Evolutionary conservation across 768 basidiomycete species (phyloP), one percentile per base, ranked within the genome.

Genomic region (Rhizopogon salebrosus): DNA sequence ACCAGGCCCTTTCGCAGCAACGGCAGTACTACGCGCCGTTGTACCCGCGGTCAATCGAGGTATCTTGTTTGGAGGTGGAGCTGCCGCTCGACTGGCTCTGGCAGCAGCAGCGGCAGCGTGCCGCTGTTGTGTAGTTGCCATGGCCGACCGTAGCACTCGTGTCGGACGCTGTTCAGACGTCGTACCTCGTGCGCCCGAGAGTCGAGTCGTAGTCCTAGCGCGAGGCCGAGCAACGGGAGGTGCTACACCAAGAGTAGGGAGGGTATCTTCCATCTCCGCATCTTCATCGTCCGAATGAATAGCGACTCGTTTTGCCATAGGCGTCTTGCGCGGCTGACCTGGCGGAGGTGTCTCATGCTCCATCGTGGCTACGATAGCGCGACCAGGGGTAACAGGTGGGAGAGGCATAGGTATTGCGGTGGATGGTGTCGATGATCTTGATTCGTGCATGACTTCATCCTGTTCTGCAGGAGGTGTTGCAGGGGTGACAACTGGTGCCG

Each of bases 291-390:
- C 86, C 3, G 84, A 84, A 56, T 87, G 87, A 49, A 79, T 75
- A 1, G 83, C 82, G 9, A 76, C 56, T 36, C 88, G 83, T 70
- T 93, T 92, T 41, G 83, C 76, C 50, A 82, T 78, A 0, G 93
- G 93, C 1, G 92, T 93, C 74, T 95, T 97, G 59, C 85, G 84
- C 27, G 88, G 91, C 64, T 91, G 92, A 18, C 86, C 89, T 8
- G 87, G 89, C 18, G 91, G 86, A 10, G 80, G 79, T 20, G 89
- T 88, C 16, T 78, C 81, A 29, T 78, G 79, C 0, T 89, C 87
- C 54, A 82, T 84, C 9, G 86, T 86, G 10, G 84, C 71, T 9
- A 87, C 88, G 7, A 79, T 73, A 6, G 81, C 83, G 53, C 85
- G 83, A 61, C 84, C 85, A 6, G 91, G 91, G 1, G 91, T 93